phyloP scores from a whole-genome alignment of 192 early-diverging fungal species.

The Mortierella hygrophila region DNA sequence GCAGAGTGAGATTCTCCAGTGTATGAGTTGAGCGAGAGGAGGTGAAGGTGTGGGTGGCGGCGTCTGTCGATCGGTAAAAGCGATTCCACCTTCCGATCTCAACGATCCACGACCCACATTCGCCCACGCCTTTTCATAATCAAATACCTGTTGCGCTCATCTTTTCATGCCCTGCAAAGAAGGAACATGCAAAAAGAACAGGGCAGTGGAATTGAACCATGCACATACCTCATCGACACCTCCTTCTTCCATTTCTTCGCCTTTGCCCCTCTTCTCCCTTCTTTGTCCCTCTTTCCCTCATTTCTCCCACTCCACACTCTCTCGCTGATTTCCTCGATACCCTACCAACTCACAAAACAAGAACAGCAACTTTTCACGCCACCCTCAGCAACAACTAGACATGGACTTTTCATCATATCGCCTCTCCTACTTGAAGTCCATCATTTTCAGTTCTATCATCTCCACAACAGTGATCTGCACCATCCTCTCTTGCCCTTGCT shows the following conservation, averaged over 20 bases:
- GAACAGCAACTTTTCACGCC: background rate
- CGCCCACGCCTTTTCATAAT: background rate
- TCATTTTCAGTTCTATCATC: constrained; percentile 40
- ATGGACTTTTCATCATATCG: constrained; percentile 15
- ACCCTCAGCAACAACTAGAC: background rate
- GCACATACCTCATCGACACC: background rate
- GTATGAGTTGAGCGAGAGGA: background rate
- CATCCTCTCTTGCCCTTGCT: constrained; percentile 9
- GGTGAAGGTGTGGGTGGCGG: background rate
- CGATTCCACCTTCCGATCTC: constrained; percentile 48
- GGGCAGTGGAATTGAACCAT: background rate
- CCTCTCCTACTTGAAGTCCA: constrained; percentile 25
- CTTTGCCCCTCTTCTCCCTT: background rate
- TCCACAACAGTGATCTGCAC: constrained; percentile 38
- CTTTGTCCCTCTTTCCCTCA: background rate
- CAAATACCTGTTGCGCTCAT: background rate
- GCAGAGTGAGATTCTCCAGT: background rate
- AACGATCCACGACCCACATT: background rate
- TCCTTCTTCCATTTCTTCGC: background rate
- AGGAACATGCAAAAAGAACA: background rate
- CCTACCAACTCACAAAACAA: background rate
- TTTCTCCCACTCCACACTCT: too few species aligned
- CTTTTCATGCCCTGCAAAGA: background rate
- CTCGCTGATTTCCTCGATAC: background rate
- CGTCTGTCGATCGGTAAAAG: background rate